phyloP scores from a whole-genome alignment of 2,329 filamentous ascomycete genomes.

The Alternaria angustiovoidea region DNA sequence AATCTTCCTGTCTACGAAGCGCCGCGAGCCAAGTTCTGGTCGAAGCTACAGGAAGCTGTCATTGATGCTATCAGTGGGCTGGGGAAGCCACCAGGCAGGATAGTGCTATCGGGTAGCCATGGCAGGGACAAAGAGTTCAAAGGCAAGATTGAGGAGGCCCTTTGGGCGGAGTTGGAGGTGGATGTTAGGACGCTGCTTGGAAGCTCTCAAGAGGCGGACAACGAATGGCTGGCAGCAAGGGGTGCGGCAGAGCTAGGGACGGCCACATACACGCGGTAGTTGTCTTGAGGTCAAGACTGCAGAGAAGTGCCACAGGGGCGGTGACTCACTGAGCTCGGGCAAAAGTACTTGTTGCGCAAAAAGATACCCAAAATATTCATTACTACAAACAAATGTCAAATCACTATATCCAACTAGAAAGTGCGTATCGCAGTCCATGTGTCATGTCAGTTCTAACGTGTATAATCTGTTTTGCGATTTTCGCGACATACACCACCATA shows the following conservation, averaged over 20 bases:
- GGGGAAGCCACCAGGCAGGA: conserved; percentile 25
- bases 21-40: conserved; percentile 34
- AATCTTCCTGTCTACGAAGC: conserved; percentile 32
- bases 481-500: no score
- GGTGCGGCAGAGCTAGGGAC: conserved; percentile 32
- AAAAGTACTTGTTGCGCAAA: not conserved
- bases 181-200: conserved; percentile 28
- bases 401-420: not conserved
- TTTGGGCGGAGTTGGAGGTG: conserved; percentile 32
- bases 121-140: conserved; percentile 32
- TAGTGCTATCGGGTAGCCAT: conserved; percentile 36
- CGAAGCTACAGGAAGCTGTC: conserved; percentile 31
- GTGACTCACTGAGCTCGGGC: not conserved
- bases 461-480: no score
- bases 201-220: conserved; percentile 16
- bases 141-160: conserved; percentile 26
- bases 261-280: not conserved
- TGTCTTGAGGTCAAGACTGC: not conserved
- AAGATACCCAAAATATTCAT: conserved; percentile 1
- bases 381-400: not conserved
- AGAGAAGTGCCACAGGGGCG: not conserved
- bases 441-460: not conserved
- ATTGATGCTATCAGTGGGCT: conserved; percentile 19
- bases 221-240: conserved; percentile 28
- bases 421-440: not conserved